A percentile compares a stretch with the other conserved stretches of the same genome.
Evolutionary conservation across 306 rosid genomes (phyloP).

Genomic region (Sicyos edulis): DNA sequence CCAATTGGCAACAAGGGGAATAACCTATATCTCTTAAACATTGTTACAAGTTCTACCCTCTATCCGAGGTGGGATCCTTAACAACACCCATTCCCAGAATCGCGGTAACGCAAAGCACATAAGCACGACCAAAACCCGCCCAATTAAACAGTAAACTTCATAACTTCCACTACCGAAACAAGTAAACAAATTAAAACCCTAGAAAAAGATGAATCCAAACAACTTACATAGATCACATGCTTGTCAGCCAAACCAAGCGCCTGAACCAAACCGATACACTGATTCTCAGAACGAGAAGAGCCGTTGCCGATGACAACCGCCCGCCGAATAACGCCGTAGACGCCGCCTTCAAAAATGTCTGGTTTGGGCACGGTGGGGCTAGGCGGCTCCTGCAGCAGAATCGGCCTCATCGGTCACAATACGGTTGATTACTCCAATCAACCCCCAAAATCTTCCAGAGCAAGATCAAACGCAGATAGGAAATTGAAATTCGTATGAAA

Average conservation of each 20-base stretch:
- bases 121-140: background rate
- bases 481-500: background rate
- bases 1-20: no score
- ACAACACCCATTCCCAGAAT: background rate
- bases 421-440: background rate
- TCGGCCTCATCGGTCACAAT: slow-evolving; percentile 47
- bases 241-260: slow-evolving; percentile 81
- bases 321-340: slow-evolving; percentile 64
- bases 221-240: slow-evolving; percentile 57
- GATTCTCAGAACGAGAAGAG: slow-evolving; percentile 64
- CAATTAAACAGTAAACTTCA: background rate
- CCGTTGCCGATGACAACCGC: slow-evolving; percentile 88
- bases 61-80: no score
- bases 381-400: slow-evolving; percentile 73
- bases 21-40: no score
- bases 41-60: no score
- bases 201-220: background rate
- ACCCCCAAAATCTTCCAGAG: slow-evolving; percentile 1
- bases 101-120: background rate
- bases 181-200: background rate
- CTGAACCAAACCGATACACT: slow-evolving; percentile 78
- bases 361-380: slow-evolving; percentile 56
- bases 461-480: background rate
- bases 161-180: background rate
- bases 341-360: slow-evolving; percentile 84